Percentiles rank a stretch among this genome's conserved stretches.
These are phyloP conservation scores for Fusarium sp. DNA, from an alignment of 2,329 filamentous ascomycete genomes.

Conservation along the genomic window DNA sequence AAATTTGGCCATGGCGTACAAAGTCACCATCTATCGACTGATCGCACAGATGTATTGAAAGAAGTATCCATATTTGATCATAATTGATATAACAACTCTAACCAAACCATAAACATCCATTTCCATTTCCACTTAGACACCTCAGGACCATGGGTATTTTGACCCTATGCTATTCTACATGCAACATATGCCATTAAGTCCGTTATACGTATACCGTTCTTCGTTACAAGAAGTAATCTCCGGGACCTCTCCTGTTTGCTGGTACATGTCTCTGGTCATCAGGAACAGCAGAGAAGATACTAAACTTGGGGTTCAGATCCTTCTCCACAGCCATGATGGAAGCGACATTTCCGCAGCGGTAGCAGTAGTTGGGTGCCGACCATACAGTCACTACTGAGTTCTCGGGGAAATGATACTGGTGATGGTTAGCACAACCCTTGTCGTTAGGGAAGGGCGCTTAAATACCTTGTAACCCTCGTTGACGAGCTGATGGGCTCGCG, in stretches of 20 bases:
- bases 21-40: neutral
- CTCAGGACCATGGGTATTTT: constrained; percentile 58
- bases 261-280: constrained; percentile 86
- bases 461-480: constrained; percentile 96
- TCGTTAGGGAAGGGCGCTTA: constrained; percentile 1
- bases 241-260: constrained; percentile 74
- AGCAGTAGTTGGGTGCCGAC: constrained; percentile 97
- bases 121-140: constrained; percentile 49
- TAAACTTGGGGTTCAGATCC: constrained; percentile 90
- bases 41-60: neutral
- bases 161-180: constrained; percentile 60
- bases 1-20: too few species aligned
- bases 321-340: constrained; percentile 94
- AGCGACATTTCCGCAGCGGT: constrained; percentile 94
- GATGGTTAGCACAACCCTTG: constrained; percentile 48
- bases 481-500: constrained; percentile 97
- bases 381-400: constrained; percentile 98
- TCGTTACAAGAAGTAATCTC: constrained; percentile 76
- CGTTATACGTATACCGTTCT: constrained; percentile 45
- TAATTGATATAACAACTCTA: constrained; percentile 46
- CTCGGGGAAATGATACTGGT: constrained; percentile 89
- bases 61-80: constrained; percentile 19
- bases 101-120: constrained; percentile 43
- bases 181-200: constrained; percentile 49
- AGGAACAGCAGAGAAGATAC: constrained; percentile 90